phyloP scores from a whole-genome alignment of 345 rosid genomes.

The Aquilaria malaccensis region DNA sequence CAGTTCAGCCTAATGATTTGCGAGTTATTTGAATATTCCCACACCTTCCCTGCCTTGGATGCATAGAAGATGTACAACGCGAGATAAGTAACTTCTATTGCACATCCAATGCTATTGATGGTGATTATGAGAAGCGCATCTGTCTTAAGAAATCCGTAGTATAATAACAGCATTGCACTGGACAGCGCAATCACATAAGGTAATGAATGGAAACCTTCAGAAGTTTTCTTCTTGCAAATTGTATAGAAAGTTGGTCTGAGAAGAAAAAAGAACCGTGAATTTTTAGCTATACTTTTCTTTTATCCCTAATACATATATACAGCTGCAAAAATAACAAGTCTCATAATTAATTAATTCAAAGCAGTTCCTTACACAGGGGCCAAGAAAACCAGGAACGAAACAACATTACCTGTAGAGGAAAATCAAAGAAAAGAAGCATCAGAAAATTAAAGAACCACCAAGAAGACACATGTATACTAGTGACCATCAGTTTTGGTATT shows the following conservation, averaged over 20 bases:
- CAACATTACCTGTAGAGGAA: slow-evolving; percentile 51
- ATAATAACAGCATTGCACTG: slow-evolving; percentile 61
- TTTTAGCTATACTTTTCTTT: no score
- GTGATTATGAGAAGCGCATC: slow-evolving; percentile 43
- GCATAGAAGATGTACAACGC: slow-evolving; percentile 45
- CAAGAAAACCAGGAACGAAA: slow-evolving; percentile 59
- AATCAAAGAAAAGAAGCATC: background rate
- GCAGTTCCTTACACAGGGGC: slow-evolving; percentile 60
- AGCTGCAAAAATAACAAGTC: background rate
- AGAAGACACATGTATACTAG: background rate
- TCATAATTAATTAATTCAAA: no score
- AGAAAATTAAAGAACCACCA: background rate
- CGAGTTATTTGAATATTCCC: background rate
- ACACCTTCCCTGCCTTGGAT: slow-evolving; percentile 49
- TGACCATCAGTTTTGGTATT: no score
- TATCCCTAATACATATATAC: background rate
- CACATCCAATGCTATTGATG: slow-evolving; percentile 58
- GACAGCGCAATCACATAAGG: slow-evolving; percentile 58
- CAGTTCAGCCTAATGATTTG: background rate
- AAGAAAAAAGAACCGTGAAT: background rate
- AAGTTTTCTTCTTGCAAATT: slow-evolving; percentile 57
- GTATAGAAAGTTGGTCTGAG: slow-evolving; percentile 61
- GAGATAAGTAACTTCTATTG: slow-evolving; percentile 46
- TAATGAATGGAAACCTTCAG: slow-evolving; percentile 63
- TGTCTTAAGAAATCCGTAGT: slow-evolving; percentile 49